Evolutionary conservation across 441 rosid species (phyloP).

Genomic region (Eruca vesicaria): DNA sequence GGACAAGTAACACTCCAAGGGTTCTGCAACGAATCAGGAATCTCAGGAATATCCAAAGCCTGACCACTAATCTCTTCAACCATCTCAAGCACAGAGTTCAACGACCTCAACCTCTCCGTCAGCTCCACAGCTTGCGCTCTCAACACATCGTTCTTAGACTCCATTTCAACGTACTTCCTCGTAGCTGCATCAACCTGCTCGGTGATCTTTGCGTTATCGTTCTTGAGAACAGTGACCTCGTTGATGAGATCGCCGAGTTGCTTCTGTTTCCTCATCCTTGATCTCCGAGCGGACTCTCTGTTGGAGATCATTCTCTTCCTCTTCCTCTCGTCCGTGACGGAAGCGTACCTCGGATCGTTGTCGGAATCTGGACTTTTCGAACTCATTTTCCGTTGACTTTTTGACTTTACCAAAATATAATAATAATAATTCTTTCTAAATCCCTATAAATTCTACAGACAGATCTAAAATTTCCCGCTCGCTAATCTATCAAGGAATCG

Average conservation of each 20-base stretch:
- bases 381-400: slow-evolving; percentile 32
- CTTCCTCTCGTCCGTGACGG: slow-evolving; percentile 63
- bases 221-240: slow-evolving; percentile 53
- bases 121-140: slow-evolving; percentile 67
- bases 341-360: slow-evolving; percentile 44
- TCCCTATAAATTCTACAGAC: background rate
- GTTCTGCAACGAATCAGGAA: slow-evolving; percentile 49
- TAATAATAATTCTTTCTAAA: background rate
- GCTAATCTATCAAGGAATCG: slow-evolving; percentile 14
- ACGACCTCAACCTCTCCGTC: slow-evolving; percentile 57
- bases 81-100: slow-evolving; percentile 70
- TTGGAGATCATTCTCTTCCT: slow-evolving; percentile 88
- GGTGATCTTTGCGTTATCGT: slow-evolving; percentile 38
- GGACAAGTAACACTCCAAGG: slow-evolving; percentile 69
- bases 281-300: slow-evolving; percentile 80
- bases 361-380: slow-evolving; percentile 66
- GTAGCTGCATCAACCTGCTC: slow-evolving; percentile 37
- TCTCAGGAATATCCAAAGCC: slow-evolving; percentile 63
- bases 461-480: background rate
- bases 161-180: slow-evolving; percentile 46
- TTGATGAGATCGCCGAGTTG: slow-evolving; percentile 51
- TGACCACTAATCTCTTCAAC: slow-evolving; percentile 62
- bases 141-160: slow-evolving; percentile 63
- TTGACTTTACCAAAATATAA: slow-evolving; percentile 4
- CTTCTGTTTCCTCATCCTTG: slow-evolving; percentile 77